Evolutionary conservation across 164 flowering plant genomes (phyloP), one percentile per base, ranked within the genome.

Genomic region (Magnolia officinalis): DNA sequence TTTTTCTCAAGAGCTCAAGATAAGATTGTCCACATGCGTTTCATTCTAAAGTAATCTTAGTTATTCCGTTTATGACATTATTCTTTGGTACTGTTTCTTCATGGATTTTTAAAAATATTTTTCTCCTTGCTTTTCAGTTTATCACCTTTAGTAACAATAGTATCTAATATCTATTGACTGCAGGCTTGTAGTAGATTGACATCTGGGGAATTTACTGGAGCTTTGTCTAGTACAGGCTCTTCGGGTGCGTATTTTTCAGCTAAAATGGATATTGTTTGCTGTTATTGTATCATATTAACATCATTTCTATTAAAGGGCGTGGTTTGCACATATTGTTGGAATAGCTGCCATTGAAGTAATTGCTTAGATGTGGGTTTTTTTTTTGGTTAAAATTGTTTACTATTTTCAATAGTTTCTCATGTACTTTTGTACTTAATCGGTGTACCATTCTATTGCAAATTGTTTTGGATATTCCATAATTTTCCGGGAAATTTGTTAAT

Each of bases 111-210:
- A 50, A 26, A 26, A 26, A 26, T 71, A 7, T 4, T 37, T 37
- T 37, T 37, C 45, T 37, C 45, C 45, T 37, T 5, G 45, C 45
- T 37, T 23, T 72, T 18, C 20, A 21, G 20, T 6, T 21, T 52
- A 18, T 19, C 21, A 21, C 49, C 63, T 7, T 50, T 50, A 70
- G 9, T 70, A 49, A 29, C n/a, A 26, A 68, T 21, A 55, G 18
- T 55, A 11, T 55, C 18, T 55, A 16, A 16, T 37, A 51, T 14
- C 73, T 65, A 52, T 63, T 61, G 55, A 75, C 59, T 87, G 80
- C 84, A 96, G 98, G 98, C 89, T 79, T 91, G 95, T 82, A 85
- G 88, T 71, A 89, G 94, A 74, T 84, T 84, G 79, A 85, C 89
- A 74, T 83, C 84, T 79, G 87, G 85, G 29, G 95, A 84, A 75